These are phyloP conservation scores for Candida labiduridarum DNA, from an alignment of 1,139 yeast genomes.

Conservation along the genomic window DNA sequence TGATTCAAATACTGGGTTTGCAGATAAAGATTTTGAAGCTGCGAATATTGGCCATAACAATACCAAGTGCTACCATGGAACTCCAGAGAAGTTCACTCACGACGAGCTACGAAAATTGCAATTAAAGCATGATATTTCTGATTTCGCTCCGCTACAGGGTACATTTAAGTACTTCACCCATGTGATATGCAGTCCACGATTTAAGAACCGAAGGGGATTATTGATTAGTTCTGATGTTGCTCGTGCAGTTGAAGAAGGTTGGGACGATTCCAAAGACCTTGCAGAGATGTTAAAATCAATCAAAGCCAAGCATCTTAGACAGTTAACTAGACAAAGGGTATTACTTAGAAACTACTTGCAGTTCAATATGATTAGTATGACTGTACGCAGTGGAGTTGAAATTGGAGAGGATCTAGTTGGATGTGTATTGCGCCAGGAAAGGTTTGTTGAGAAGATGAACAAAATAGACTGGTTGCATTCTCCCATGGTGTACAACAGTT, in stretches of 20 bases:
- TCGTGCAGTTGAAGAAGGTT: slow-evolving; percentile 11
- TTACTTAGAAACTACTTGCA: slow-evolving; percentile 16
- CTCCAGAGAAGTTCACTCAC: slow-evolving; percentile 17
- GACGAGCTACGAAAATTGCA: slow-evolving; percentile 25
- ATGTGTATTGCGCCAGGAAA: slow-evolving; percentile 32
- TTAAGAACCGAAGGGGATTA: slow-evolving; percentile 5
- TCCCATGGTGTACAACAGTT: slow-evolving; percentile 21
- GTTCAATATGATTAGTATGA: slow-evolving; percentile 23
- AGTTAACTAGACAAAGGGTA: slow-evolving; percentile 15
- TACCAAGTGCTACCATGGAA: slow-evolving; percentile 2
- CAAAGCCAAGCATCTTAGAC: slow-evolving; percentile 1
- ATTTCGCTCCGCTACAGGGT: slow-evolving; percentile 18
- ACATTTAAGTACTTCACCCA: slow-evolving; percentile 13
- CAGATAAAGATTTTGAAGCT: slow-evolving; percentile 20
- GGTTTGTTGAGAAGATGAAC: slow-evolving; percentile 33
- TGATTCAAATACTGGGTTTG: slow-evolving; percentile 22
- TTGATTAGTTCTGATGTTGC: slow-evolving; percentile 5
- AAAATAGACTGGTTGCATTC: slow-evolving; percentile 31
- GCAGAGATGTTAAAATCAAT: background rate
- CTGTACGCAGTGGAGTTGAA: slow-evolving; percentile 18
- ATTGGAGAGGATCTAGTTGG: slow-evolving; percentile 34
- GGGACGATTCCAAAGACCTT: slow-evolving; percentile 2
- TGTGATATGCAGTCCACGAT: slow-evolving; percentile 3
- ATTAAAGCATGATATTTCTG: slow-evolving; percentile 22
- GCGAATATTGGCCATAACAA: background rate